Percentiles rank a stretch among this genome's conserved stretches.
Evolutionary conservation across 805 yeast species (phyloP).

Genomic region (Lachancea nothofagi): DNA sequence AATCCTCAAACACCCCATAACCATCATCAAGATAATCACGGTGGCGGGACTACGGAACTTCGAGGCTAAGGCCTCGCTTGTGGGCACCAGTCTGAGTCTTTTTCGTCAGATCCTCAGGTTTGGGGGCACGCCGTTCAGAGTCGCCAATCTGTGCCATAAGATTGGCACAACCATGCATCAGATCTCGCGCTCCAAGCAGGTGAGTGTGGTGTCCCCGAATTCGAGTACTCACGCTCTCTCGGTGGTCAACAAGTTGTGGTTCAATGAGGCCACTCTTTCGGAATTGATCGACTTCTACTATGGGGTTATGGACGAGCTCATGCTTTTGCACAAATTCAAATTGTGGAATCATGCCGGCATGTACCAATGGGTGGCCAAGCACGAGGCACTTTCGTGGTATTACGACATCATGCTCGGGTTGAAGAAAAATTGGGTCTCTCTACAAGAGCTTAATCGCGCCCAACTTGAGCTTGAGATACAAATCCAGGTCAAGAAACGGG

Average conservation of each 20-base stretch:
- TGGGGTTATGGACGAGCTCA: constrained; percentile 58
- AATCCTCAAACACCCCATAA: constrained; percentile 16
- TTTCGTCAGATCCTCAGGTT: constrained; percentile 67
- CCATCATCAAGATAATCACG: constrained; percentile 13
- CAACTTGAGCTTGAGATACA: constrained; percentile 53
- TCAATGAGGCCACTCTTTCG: constrained; percentile 43
- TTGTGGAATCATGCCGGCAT: constrained; percentile 24
- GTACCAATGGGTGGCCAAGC: constrained; percentile 40
- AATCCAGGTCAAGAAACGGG: constrained; percentile 47
- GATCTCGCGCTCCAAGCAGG: constrained; percentile 1
- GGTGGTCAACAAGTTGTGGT: constrained; percentile 29
- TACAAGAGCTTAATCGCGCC: constrained; percentile 39
- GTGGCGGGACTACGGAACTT: constrained; percentile 16
- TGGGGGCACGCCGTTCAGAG: constrained; percentile 62
- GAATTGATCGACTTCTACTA: constrained; percentile 56
- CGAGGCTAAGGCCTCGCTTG: constrained; percentile 34
- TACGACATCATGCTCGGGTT: constrained; percentile 54
- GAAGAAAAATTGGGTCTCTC: constrained; percentile 43
- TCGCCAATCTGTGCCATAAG: constrained; percentile 36
- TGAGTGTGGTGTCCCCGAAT: not conserved
- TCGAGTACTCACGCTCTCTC: constrained; percentile 1
- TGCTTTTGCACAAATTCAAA: constrained; percentile 47
- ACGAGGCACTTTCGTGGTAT: constrained; percentile 67
- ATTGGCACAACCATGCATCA: constrained; percentile 22
- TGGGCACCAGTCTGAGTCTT: constrained; percentile 40